These are phyloP conservation scores for Didymella arachidicola DNA, from an alignment of 2,329 filamentous ascomycete species.

Conservation along the genomic window DNA sequence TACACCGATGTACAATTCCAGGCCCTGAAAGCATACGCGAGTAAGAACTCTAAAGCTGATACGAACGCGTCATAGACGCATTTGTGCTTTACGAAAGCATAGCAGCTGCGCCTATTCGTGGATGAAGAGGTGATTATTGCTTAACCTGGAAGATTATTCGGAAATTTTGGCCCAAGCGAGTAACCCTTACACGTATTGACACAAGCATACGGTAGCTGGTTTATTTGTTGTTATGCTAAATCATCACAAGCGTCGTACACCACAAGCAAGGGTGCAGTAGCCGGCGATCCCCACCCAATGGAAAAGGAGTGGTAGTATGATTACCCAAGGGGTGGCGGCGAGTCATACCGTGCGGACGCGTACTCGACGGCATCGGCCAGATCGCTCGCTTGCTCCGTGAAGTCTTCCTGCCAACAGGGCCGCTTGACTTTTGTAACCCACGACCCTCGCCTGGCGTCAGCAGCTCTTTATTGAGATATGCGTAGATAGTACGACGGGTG, in stretches of 20 bases:
- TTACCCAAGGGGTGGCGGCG: constrained; percentile 36
- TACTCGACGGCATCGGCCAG: constrained; percentile 31
- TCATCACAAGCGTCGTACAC: constrained; percentile 38
- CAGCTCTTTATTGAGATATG: constrained; percentile 5
- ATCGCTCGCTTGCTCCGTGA: constrained; percentile 25
- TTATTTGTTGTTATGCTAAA: constrained; percentile 31
- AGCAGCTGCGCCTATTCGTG: constrained; percentile 28
- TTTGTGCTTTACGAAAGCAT: constrained; percentile 21
- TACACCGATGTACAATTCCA: constrained; percentile 21
- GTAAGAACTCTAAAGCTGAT: constrained; percentile 20
- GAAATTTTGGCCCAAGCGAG: constrained; percentile 37
- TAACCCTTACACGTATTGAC: constrained; percentile 20
- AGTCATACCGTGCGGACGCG: constrained; percentile 39
- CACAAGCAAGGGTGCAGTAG: constrained; percentile 38
- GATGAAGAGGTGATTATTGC: constrained; percentile 28
- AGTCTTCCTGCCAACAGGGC: constrained; percentile 15
- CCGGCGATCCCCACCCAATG: constrained; percentile 35
- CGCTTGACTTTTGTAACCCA: constrained; percentile 30
- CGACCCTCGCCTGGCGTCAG: constrained; percentile 11
- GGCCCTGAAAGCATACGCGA: constrained; percentile 14
- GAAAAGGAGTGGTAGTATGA: constrained; percentile 35
- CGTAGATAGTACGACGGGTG: constrained; percentile 26
- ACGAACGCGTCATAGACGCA: constrained; percentile 38
- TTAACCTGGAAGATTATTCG: constrained; percentile 16
- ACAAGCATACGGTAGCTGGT: constrained; percentile 28